Base-by-base conservation (phyloP, 441 rosid genomes). In the Adansonia gregorii region DNA sequence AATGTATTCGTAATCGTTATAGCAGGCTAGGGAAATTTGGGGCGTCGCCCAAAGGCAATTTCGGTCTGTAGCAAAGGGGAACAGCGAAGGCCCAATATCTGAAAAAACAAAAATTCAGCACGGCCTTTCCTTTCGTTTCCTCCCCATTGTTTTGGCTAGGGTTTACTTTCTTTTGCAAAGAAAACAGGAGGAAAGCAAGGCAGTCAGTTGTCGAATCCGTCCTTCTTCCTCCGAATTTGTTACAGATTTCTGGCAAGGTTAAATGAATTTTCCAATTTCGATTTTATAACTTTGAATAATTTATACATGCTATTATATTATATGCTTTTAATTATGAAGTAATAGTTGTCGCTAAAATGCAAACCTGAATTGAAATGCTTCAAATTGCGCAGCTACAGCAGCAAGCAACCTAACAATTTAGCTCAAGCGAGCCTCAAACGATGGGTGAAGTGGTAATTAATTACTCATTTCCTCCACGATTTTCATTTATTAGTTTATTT, bases 381-480 rank as follows among this genome's bases (percentile, higher is more conserved):
- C 35, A 56, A 17, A 31, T 58, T 10, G 68, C 24, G 58, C 69
- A 74, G 77, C 66, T 59, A 27, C 35, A 27, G 35, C 35, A 27
- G 35, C 24, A 45, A 61, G 69, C 8, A 46, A 22, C 6, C 55
- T 14, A 46, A 24, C 49, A 20, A 49, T 43, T 59, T 24, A 27
- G 31, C 59, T 67, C 78, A 76, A 52, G 76, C 70, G 51, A 52
- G 76, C 70, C 56, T 73, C 78, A 75, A 45, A 75, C 68, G 15
- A 85, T 88, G 94, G 90, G 90, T 73, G 93, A 92, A 79, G 82
- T 89, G 92, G 94, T 90, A 86, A 82, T 66, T n/a, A 2, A 82
- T 70, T n/a, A 1, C 41, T 39, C 24, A 70, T 35, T 7, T 46
- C 55, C 39, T 3, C 1, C 1, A 8, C 39, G 11, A 9, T 76